phyloP scores from a whole-genome alignment of 208 protist genomes.

The Phytomonas sp. region DNA sequence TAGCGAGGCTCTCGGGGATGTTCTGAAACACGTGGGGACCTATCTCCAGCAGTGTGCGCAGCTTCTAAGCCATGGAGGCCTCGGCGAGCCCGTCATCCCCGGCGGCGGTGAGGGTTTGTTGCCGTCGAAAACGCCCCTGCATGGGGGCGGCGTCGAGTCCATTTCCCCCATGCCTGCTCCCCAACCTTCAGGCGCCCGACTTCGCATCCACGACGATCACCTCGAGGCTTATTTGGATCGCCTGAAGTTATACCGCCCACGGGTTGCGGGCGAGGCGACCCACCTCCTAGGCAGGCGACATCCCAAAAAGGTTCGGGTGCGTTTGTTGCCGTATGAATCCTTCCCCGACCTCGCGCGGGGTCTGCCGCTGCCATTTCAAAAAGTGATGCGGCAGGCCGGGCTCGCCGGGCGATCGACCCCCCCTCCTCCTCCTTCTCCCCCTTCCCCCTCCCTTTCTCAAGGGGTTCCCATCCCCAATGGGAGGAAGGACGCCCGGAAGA shows the following conservation, averaged over 20 bases:
- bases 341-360: slow-evolving; percentile 56
- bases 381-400: slow-evolving; percentile 32
- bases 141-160: not conserved
- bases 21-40: slow-evolving; percentile 56
- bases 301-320: slow-evolving; percentile 47
- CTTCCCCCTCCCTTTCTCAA: not conserved
- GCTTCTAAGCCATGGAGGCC: not conserved
- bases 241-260: slow-evolving; percentile 19
- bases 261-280: slow-evolving; percentile 21
- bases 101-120: not conserved
- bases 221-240: slow-evolving; percentile 20
- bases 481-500: not conserved
- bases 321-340: slow-evolving; percentile 69
- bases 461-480: not conserved
- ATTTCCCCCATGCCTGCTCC: too few species aligned
- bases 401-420: slow-evolving; percentile 15
- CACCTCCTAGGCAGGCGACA: slow-evolving; percentile 37
- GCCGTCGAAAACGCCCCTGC: not conserved
- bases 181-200: not conserved
- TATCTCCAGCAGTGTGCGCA: slow-evolving; percentile 39
- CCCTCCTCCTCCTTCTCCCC: not conserved
- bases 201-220: slow-evolving; percentile 19
- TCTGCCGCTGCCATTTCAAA: slow-evolving; percentile 38
- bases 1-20: slow-evolving; percentile 67
- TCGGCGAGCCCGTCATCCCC: not conserved